A percentile compares a stretch with the other conserved stretches of the same genome.
phyloP scores from a whole-genome alignment of 148 eudicot genomes.

The Rhododendron simsii region DNA sequence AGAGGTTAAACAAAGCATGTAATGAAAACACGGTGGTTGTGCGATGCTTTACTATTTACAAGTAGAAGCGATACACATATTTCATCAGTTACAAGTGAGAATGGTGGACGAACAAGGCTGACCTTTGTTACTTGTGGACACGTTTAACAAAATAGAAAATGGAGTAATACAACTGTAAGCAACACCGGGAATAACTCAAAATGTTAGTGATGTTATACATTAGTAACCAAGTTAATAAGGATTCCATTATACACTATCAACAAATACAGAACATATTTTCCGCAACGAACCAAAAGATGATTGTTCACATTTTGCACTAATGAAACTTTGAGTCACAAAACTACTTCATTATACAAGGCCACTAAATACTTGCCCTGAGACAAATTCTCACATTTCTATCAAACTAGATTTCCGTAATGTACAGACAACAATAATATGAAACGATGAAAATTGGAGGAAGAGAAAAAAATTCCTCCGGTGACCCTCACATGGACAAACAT shows the following conservation, averaged over 20 bases:
- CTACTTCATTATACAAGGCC: background rate
- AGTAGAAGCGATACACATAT: background rate
- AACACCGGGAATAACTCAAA: background rate
- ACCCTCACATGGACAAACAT: conserved; percentile 6
- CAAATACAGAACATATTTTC: background rate
- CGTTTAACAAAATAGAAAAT: background rate
- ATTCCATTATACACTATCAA: background rate
- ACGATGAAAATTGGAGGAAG: conserved; percentile 21
- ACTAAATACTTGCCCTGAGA: background rate
- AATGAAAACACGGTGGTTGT: background rate
- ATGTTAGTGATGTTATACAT: background rate
- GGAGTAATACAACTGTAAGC: background rate
- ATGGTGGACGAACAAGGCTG: background rate
- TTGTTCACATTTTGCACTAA: background rate
- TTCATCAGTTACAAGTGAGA: background rate
- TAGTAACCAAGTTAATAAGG: background rate
- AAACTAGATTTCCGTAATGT: background rate
- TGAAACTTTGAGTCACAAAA: background rate
- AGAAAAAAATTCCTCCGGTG: conserved; percentile 19
- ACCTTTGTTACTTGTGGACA: background rate
- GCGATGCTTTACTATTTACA: background rate
- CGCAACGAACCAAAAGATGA: background rate
- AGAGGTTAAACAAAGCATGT: background rate
- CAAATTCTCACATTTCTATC: background rate
- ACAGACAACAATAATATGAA: conserved; percentile 2